Evolutionary conservation across 176 grass and related monocot genomes (phyloP).

Genomic region (Pontederia crassipes): DNA sequence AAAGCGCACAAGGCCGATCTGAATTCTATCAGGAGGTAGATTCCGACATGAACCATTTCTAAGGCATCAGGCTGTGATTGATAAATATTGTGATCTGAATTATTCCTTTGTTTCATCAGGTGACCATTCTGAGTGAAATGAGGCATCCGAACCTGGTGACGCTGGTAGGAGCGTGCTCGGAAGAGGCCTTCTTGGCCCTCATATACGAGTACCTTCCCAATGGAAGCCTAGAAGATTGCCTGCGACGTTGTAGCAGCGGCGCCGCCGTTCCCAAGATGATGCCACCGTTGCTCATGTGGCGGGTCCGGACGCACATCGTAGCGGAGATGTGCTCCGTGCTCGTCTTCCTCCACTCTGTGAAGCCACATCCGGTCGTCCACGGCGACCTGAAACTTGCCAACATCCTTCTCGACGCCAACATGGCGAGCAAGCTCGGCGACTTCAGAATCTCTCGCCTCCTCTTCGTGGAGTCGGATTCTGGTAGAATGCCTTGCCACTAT

Average conservation of each 20-base stretch:
- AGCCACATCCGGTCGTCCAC: slow-evolving; percentile 14
- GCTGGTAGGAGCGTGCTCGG: slow-evolving; percentile 17
- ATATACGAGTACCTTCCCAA: slow-evolving; percentile 23
- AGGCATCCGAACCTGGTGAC: slow-evolving; percentile 24
- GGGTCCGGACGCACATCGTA: slow-evolving; percentile 10
- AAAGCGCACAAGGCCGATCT: slow-evolving; percentile 36
- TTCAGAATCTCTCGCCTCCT: slow-evolving; percentile 2
- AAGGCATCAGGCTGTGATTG: too few relatives aligned
- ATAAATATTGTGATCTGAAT: not conserved
- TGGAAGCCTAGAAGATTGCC: slow-evolving; percentile 24
- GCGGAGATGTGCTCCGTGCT: slow-evolving; percentile 19
- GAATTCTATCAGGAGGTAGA: slow-evolving; percentile 62
- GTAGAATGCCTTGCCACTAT: not conserved
- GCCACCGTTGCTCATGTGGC: slow-evolving; percentile 10
- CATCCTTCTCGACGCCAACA: slow-evolving; percentile 19
- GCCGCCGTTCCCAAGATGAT: not conserved
- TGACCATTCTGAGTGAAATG: slow-evolving; percentile 13
- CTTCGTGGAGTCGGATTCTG: not conserved
- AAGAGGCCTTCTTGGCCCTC: slow-evolving; percentile 7
- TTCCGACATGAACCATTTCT: too few relatives aligned
- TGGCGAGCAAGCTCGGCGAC: slow-evolving; percentile 11
- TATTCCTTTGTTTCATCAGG: not conserved
- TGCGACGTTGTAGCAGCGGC: not conserved
- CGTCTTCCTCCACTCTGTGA: slow-evolving; percentile 21
- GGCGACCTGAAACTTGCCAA: slow-evolving; percentile 23